Evolutionary conservation across 768 basidiomycete species (phyloP).

Genomic region (Pleurotus eryngii): DNA sequence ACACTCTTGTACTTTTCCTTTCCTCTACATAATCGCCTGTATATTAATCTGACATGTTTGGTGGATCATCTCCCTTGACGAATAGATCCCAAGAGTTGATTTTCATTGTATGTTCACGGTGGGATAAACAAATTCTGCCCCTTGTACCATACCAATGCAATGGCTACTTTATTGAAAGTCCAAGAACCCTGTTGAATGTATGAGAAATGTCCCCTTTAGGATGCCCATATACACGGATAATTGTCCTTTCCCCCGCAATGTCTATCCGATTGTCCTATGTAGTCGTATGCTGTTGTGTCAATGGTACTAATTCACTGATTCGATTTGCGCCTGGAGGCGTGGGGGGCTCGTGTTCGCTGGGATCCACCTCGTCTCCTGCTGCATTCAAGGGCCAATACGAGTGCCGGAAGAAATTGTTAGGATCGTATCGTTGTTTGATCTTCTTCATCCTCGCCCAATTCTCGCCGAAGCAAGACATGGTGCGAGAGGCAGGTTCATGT

Average conservation of each 20-base stretch:
- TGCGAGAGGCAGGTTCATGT: conserved; percentile 59
- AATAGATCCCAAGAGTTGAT: background rate
- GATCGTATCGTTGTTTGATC: conserved; percentile 78
- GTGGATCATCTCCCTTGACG: background rate
- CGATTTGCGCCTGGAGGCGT: conserved; percentile 31
- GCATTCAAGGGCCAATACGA: conserved; percentile 77
- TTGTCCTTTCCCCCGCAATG: background rate
- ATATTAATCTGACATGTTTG: background rate
- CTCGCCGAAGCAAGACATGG: conserved; percentile 65
- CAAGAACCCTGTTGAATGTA: too few species aligned
- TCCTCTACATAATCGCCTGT: conserved; percentile 1
- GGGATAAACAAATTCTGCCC: too few species aligned
- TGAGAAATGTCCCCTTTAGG: too few species aligned
- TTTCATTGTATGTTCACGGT: background rate
- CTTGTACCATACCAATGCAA: too few species aligned
- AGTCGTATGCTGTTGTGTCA: too few species aligned
- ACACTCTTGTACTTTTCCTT: background rate
- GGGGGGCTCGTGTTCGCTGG: conserved; percentile 60
- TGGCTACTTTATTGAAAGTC: too few species aligned
- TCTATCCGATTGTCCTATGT: too few species aligned
- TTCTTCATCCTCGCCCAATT: conserved; percentile 71
- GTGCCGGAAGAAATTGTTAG: conserved; percentile 70
- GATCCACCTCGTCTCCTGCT: conserved; percentile 50
- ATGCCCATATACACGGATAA: background rate
- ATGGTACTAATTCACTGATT: background rate